Percentiles rank a stretch among this genome's conserved stretches.
These are phyloP conservation scores for Thermochaetoides dissita DNA, from an alignment of 2,329 filamentous ascomycete species.

Conservation along the genomic window DNA sequence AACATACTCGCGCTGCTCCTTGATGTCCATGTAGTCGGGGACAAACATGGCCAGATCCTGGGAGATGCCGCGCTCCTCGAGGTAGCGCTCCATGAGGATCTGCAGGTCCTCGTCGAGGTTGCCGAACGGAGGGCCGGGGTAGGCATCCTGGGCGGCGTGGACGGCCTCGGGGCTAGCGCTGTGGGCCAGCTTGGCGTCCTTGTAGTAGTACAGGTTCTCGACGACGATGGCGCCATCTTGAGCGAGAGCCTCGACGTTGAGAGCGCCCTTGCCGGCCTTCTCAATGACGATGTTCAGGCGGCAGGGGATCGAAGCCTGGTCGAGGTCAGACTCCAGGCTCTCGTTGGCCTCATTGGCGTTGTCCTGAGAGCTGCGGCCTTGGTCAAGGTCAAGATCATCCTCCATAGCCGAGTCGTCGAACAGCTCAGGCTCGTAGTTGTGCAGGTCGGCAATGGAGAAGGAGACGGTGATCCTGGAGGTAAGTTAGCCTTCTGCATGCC, in stretches of 20 bases:
- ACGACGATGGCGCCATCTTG: conserved; percentile 78
- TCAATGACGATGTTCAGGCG: conserved; percentile 77
- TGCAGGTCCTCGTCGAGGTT: conserved; percentile 95
- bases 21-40: conserved; percentile 91
- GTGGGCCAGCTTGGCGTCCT: conserved; percentile 62
- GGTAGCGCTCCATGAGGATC: conserved; percentile 77
- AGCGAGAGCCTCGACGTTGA: conserved; percentile 74
- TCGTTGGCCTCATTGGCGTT: conserved; percentile 35
- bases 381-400: conserved; percentile 33
- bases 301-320: conserved; percentile 56
- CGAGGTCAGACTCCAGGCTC: conserved; percentile 32
- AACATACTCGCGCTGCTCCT: conserved; percentile 97
- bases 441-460: conserved; percentile 75
- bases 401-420: conserved; percentile 40
- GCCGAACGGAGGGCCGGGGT: conserved; percentile 82
- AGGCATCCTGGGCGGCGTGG: conserved; percentile 63
- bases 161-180: conserved; percentile 61
- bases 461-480: conserved; percentile 45
- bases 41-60: conserved; percentile 77
- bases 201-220: conserved; percentile 82
- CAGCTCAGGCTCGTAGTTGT: conserved; percentile 47
- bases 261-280: conserved; percentile 71
- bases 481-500: not conserved
- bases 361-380: conserved; percentile 38
- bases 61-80: conserved; percentile 88